These are phyloP conservation scores for Oryza brachyantha DNA, from an alignment of 176 grass and related monocot species.

Conservation along the genomic window DNA sequence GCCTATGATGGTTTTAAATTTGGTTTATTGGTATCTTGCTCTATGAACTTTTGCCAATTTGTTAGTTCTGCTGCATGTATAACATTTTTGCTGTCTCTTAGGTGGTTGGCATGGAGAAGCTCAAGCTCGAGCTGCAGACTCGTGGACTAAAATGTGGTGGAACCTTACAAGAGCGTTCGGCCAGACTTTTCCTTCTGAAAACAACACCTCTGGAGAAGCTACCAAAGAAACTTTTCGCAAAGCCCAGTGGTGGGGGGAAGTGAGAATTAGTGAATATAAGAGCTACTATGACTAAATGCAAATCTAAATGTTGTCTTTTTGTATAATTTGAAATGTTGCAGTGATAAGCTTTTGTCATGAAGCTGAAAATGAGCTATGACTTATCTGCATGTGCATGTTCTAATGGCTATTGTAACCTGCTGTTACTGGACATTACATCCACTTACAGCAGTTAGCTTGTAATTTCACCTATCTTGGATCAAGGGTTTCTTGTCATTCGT, in stretches of 20 bases:
- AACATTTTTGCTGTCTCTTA: slow-evolving; percentile 26
- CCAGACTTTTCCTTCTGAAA: slow-evolving; percentile 89
- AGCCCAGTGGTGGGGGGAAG: slow-evolving; percentile 29
- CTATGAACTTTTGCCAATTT: background rate
- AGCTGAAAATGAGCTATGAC: slow-evolving; percentile 21
- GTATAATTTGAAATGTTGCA: slow-evolving; percentile 23
- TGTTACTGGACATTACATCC: background rate
- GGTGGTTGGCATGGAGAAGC: slow-evolving; percentile 71
- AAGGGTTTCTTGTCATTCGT: background rate
- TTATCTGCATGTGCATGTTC: slow-evolving; percentile 22
- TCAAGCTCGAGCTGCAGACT: slow-evolving; percentile 77
- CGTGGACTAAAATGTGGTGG: slow-evolving; percentile 78
- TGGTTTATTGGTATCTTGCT: background rate
- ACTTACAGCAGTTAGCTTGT: background rate
- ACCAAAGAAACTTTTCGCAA: slow-evolving; percentile 88
- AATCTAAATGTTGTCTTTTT: slow-evolving; percentile 5
- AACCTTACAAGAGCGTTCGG: slow-evolving; percentile 84
- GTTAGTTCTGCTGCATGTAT: background rate
- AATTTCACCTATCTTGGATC: background rate
- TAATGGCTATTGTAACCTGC: background rate
- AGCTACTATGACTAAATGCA: background rate
- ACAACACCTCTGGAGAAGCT: slow-evolving; percentile 79
- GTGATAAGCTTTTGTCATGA: slow-evolving; percentile 11
- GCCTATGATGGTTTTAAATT: background rate
- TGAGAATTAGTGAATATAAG: slow-evolving; percentile 22